These are phyloP conservation scores for Gamarada debralockiae DNA, from an alignment of 495 filamentous ascomycete genomes.

Conservation along the genomic window DNA sequence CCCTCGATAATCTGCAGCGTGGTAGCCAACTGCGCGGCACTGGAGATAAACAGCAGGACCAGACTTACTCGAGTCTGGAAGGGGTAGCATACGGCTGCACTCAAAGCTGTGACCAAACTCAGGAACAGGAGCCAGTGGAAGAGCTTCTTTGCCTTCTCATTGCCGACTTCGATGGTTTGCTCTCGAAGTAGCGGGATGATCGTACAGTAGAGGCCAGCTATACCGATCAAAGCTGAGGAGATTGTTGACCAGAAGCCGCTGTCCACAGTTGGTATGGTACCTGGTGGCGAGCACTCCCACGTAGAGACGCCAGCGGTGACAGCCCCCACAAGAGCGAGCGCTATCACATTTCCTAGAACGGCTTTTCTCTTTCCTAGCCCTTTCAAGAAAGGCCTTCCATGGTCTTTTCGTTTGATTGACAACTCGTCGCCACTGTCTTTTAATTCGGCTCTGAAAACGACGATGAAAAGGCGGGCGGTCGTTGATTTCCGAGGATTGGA, in stretches of 20 bases:
- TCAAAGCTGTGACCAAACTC: neutral
- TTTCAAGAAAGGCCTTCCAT: too few species aligned
- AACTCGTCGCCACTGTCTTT: too few species aligned
- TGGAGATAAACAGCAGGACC: neutral
- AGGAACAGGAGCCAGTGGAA: neutral
- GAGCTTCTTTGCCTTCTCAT: too few species aligned
- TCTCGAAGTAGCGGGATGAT: neutral
- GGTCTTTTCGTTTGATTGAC: too few species aligned
- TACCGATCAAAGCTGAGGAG: neutral
- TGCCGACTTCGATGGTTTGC: neutral
- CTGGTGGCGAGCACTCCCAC: conserved; percentile 1
- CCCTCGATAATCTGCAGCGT: conserved; percentile 1
- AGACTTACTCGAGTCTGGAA: conserved; percentile 1
- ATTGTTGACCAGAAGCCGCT: neutral
- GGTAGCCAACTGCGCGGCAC: neutral
- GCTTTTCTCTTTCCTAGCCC: too few species aligned
- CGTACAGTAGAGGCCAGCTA: conserved; percentile 3
- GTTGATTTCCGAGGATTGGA: too few species aligned
- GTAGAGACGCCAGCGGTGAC: too few species aligned
- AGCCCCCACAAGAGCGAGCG: too few species aligned
- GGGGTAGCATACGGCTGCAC: neutral
- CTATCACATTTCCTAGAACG: too few species aligned
- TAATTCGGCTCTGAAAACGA: too few species aligned
- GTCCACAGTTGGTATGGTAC: neutral
- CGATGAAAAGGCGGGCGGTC: too few species aligned